Evolutionary conservation across 257 asterid genomes (phyloP).

Genomic region (Thymus mandschuricus): DNA sequence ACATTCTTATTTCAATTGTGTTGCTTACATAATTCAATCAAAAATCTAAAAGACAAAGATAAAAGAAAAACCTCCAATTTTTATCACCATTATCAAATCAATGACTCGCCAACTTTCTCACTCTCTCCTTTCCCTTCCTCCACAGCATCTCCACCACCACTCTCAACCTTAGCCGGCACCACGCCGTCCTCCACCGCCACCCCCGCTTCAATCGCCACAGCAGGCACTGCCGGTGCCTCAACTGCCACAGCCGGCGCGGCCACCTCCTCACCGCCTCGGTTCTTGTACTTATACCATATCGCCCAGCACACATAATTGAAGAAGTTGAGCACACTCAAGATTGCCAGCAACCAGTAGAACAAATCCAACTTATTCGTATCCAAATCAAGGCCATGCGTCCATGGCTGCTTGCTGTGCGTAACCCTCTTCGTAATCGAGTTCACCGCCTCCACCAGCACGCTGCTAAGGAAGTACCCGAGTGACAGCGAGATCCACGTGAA

Average conservation of each 20-base stretch:
- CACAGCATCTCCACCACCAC: conserved; percentile 1
- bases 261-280: not conserved
- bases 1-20: not conserved
- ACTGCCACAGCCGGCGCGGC: not conserved
- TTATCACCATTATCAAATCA: not conserved
- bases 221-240: not conserved
- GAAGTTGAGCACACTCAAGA: conserved; percentile 64
- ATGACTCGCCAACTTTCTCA: not conserved
- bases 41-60: not conserved
- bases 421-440: conserved; percentile 44
- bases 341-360: conserved; percentile 64
- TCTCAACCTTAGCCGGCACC: not conserved
- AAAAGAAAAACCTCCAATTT: not conserved
- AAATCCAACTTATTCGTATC: conserved; percentile 52
- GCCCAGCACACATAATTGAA: conserved; percentile 63
- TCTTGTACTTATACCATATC: conserved; percentile 66
- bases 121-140: conserved; percentile 25
- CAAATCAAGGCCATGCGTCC: conserved; percentile 60
- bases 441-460: conserved; percentile 51
- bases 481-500: conserved; percentile 63
- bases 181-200: conserved; percentile 8
- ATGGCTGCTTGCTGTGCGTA: conserved; percentile 49
- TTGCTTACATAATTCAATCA: not conserved
- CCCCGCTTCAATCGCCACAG: not conserved
- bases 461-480: conserved; percentile 63